Evolutionary conservation across 805 yeast species (phyloP).

Genomic region (Cyberlindnera euphorbiae): DNA sequence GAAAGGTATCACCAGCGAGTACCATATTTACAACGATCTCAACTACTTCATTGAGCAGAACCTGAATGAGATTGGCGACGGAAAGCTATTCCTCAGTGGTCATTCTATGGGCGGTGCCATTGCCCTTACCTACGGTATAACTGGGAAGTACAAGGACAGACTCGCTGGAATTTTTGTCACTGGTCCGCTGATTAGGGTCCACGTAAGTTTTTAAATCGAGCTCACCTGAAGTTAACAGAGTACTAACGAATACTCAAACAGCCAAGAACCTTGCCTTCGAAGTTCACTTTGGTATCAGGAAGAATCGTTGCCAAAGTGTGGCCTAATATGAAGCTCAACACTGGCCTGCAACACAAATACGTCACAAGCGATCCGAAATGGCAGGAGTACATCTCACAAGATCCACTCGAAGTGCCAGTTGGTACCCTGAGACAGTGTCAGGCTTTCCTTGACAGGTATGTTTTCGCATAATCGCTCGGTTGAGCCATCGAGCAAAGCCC

Average conservation of each 20-base stretch:
- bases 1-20: conserved; percentile 55
- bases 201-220: too few relatives aligned
- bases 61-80: conserved; percentile 31
- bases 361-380: conserved; percentile 47
- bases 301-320: conserved; percentile 36
- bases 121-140: conserved; percentile 52
- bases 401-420: conserved; percentile 41
- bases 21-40: conserved; percentile 52
- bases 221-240: too few relatives aligned
- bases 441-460: conserved; percentile 45
- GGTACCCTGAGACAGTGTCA: conserved; percentile 53
- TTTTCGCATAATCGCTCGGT: conserved; percentile 6
- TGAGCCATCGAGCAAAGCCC: too few relatives aligned
- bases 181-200: conserved; percentile 58
- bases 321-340: conserved; percentile 50
- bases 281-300: conserved; percentile 35
- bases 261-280: conserved; percentile 55
- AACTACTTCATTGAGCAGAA: conserved; percentile 49
- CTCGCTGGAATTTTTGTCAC: conserved; percentile 44
- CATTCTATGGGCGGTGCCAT: conserved; percentile 86
- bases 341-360: conserved; percentile 50
- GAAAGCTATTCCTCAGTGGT: conserved; percentile 52
- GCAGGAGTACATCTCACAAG: conserved; percentile 39
- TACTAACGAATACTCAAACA: too few relatives aligned
- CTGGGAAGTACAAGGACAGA: conserved; percentile 44